These are phyloP conservation scores for Metschnikowia koreensis DNA, from an alignment of 805 yeast genomes.

Conservation along the genomic window DNA sequence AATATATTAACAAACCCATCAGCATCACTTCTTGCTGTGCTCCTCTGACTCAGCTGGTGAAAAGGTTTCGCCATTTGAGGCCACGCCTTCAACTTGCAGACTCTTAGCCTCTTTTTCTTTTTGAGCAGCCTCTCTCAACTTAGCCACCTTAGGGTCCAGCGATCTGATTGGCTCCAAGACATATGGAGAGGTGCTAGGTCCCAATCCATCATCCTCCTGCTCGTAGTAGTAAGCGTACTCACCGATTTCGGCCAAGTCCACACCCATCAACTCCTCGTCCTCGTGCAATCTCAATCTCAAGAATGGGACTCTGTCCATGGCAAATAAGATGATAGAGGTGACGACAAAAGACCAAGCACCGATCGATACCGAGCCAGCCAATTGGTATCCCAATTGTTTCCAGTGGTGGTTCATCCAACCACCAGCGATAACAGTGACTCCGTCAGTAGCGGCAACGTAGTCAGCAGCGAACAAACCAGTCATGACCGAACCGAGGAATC, in stretches of 20 bases:
- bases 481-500: constrained; percentile 74
- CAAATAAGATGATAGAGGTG: constrained; percentile 63
- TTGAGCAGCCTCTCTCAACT: constrained; percentile 28
- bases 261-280: constrained; percentile 85
- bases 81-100: constrained; percentile 13
- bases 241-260: constrained; percentile 88
- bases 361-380: constrained; percentile 72
- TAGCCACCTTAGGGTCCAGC: constrained; percentile 38
- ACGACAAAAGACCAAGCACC: constrained; percentile 74
- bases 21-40: constrained; percentile 13
- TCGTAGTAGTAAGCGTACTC: constrained; percentile 77
- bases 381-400: constrained; percentile 82
- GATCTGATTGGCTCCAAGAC: constrained; percentile 81
- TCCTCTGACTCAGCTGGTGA: constrained; percentile 16
- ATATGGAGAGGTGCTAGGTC: constrained; percentile 39
- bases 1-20: neutral
- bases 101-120: constrained; percentile 14
- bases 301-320: constrained; percentile 75
- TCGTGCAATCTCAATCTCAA: constrained; percentile 77
- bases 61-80: constrained; percentile 15
- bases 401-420: constrained; percentile 89
- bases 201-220: constrained; percentile 41
- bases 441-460: constrained; percentile 83
- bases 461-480: constrained; percentile 94
- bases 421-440: constrained; percentile 61